Evolutionary conservation across 129 eudicot genomes (phyloP), one percentile per base, ranked within the genome.

Genomic region (Helichrysum umbraculigerum): DNA sequence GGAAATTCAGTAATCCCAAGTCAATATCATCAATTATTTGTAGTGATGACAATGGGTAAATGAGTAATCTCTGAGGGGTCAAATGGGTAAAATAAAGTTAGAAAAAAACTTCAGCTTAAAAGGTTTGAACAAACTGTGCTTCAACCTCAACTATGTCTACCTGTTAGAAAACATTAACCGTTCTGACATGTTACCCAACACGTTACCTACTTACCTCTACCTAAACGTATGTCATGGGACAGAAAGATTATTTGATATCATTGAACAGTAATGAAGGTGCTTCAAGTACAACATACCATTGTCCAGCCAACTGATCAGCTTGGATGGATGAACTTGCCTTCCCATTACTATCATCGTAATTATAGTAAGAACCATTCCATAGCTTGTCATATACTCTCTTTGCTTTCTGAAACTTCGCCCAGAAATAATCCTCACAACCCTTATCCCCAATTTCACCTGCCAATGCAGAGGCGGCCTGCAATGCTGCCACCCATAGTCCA

Each of bases 231-330:
- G 12, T 39, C 12, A 39, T 39, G 44, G 44, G 44, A 39, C 44
- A 39, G 12, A 39, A 39, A 39, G 44, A 39, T 39, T 39, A 39
- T 39, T 39, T 28, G 71, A 29, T 4, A 25, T 16, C 2, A 47
- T 11, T 5, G 20, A 35, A 66, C 15, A 35, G 8, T 4, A 67
- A 68, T 44, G 11, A 34, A 51, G 65, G 28, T 56, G 52, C 5
- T 29, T 21, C 2, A 15, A 25, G 32, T 47, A 69, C 59, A 59
- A 78, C 87, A 9, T 73, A 93, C 98, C 98, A 94, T 85, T 94
- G 96, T 63, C 97, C 98, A 32, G 98, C 98, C 84, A 94, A 83
- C 73, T 94, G 98, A 86, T 94, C 98, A 54, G 98, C 97, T 82
- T 94, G 98, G 64, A 94, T 94, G 35, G 96, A 87, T 22, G 92